Conservation (phyloP, 352 stramenopile genomes). For the Phytophthora syringae region DNA sequence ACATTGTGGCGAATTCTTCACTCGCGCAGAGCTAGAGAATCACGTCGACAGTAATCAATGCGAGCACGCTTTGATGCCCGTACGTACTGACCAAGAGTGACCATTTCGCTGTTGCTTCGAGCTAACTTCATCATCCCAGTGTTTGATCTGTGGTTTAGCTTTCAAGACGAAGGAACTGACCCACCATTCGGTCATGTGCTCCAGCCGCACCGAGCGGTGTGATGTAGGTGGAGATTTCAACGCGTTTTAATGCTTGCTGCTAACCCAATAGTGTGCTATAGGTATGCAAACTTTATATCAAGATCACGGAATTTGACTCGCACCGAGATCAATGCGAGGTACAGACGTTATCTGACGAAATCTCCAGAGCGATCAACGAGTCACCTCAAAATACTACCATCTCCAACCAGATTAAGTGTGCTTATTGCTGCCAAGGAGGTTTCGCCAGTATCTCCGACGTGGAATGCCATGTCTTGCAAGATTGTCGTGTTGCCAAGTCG, state of each 20-base stretch:
- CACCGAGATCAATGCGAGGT: constrained; percentile 14
- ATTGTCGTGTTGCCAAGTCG: constrained; percentile 49
- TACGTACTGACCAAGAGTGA: constrained; percentile 13
- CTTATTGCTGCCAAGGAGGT: constrained; percentile 46
- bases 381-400: not conserved
- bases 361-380: not conserved
- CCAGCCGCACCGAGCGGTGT: constrained; percentile 60
- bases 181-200: constrained; percentile 46
- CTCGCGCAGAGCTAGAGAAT: constrained; percentile 16
- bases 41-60: constrained; percentile 34
- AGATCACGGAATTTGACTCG: constrained; percentile 39
- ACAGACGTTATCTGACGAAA: not conserved
- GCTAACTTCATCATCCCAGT: constrained; percentile 30
- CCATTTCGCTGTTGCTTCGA: not conserved
- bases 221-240: constrained; percentile 37
- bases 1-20: constrained; percentile 41
- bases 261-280: constrained; percentile 33
- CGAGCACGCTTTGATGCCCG: constrained; percentile 31
- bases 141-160: constrained; percentile 52
- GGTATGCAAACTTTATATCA: constrained; percentile 57
- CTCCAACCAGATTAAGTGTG: constrained; percentile 35
- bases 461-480: constrained; percentile 40
- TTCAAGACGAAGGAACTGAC: constrained; percentile 54
- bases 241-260: not conserved
- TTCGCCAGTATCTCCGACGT: constrained; percentile 36